Base-by-base conservation (phyloP, 179 eudicot species). In the Amaranthus tricolor region DNA sequence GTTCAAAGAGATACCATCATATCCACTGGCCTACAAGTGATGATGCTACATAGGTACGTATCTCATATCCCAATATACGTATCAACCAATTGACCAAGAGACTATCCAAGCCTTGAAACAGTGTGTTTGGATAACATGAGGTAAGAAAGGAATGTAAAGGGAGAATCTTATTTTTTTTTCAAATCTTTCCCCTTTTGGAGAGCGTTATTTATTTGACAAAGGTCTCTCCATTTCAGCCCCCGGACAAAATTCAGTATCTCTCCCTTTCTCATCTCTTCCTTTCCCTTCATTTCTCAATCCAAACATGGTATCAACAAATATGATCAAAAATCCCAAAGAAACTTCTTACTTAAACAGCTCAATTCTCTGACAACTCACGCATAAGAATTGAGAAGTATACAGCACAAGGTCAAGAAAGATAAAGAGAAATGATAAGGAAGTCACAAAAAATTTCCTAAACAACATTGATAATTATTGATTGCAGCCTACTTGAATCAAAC, bases 61-160 rank as follows among this genome's bases (percentile, higher is more conserved):
- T 19, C n/a, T 16, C 16, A 77, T 48, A 44, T 10, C 52, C 53
- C 45, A 10, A 71, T n/a, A 63, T 24, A 43, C 21, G 17, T 54
- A 63, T 17, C 70, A 63, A 62, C 49, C 76, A 70, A 62, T 68
- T 56, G 7, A 40, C 51, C 76, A 70, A 62, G 74, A 65, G 7
- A 40, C 51, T 48, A 65, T 5, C 14, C 6, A 70, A 40, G 51
- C 63, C 12, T 6, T 49, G 20, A 60, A 43, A 7, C 47, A 64
- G 14, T 20, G 10, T 11, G 31, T 17, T 48, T 58, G 20, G 43
- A 19, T 31, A 3, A 61, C 47, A 8, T 4, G 40, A 31, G 40
- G 40, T 31, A 31, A 31, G 40, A 31, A 31, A 31, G 40, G 1
- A 31, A 31, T 3, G 40, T 31, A 31, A 31, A 31, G 3, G n/a